Conservation (phyloP, 1,284 basidiomycete species). For the Cryptococcus maquisensis region DNA sequence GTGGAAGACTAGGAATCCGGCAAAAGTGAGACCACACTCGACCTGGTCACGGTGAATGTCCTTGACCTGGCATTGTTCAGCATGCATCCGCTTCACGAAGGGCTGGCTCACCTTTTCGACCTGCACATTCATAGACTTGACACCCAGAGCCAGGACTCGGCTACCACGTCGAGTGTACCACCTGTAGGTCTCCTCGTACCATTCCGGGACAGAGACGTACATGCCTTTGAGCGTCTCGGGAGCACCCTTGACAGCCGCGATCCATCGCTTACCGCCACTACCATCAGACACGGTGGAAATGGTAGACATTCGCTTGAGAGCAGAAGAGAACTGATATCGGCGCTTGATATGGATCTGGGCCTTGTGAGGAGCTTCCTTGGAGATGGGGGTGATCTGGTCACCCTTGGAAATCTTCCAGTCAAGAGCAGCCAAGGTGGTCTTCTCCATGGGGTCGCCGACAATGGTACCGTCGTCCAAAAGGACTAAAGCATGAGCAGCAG, state of each 20-base stretch:
- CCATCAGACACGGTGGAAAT: slow-evolving; percentile 61
- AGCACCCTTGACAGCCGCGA: slow-evolving; percentile 80
- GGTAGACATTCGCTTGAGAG: slow-evolving; percentile 93
- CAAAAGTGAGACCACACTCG: slow-evolving; percentile 72
- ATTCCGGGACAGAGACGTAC: slow-evolving; percentile 66
- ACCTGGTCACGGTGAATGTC: slow-evolving; percentile 72
- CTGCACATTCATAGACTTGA: slow-evolving; percentile 71
- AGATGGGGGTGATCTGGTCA: slow-evolving; percentile 63
- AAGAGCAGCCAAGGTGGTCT: slow-evolving; percentile 87
- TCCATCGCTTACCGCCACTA: slow-evolving; percentile 34
- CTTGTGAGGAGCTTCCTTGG: slow-evolving; percentile 57
- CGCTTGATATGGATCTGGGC: slow-evolving; percentile 69
- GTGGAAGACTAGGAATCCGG: slow-evolving; percentile 92
- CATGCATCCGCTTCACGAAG: not conserved
- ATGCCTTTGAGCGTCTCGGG: slow-evolving; percentile 89
- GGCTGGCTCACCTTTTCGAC: slow-evolving; percentile 58
- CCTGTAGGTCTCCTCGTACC: slow-evolving; percentile 89
- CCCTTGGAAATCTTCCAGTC: slow-evolving; percentile 83
- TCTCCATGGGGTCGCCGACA: slow-evolving; percentile 99
- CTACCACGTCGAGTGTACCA: slow-evolving; percentile 86
- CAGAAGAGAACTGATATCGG: slow-evolving; percentile 93
- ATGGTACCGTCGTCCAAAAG: slow-evolving; percentile 81
- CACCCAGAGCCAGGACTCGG: slow-evolving; percentile 81
- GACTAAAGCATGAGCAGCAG: slow-evolving; percentile 92
- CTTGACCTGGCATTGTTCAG: slow-evolving; percentile 62